Evolutionary conservation across 1,284 basidiomycete species (phyloP), one percentile per base, ranked within the genome.

Genomic region (Amylostereum chailletii): DNA sequence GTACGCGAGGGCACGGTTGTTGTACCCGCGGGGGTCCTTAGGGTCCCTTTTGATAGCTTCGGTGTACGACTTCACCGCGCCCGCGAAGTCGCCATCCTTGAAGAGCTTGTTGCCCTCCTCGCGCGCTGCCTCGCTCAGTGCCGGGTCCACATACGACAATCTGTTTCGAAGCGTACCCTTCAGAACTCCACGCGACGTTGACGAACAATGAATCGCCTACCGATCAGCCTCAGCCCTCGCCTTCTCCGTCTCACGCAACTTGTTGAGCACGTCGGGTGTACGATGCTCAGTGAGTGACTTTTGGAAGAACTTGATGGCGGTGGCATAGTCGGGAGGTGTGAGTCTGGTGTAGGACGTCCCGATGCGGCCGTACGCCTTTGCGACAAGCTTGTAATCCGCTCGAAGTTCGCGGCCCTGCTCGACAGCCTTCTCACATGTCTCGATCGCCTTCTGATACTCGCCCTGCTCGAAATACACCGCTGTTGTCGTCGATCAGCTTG

Each of bases 41-140:
- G 96, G 96, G 60, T 92, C 85, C 48, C 96, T 86, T 73, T 98
- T 98, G 75, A 99, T 96, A 53, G 92, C 87, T 71, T 99, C 96
- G 9, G 88, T 81, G 71, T 99, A 99, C 40, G 80, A 76, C 71
- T 90, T 93, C 55, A 99, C 94, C 1, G 94, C 90, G n/a, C 76
- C 83, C 11, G 83, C 93, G 68, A 92, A 97, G 65, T 94, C 83
- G 30, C 91, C 94, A 2, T 71, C 76, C 74, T 98, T 99, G 83
- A 97, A 99, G 37, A 86, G 76, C 36, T 73, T 69, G 66, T 99
- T 99, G 11, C 96, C 96, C 63, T 94, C 86, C 65, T 96, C 91
- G 44, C 96, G 81, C 9, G 94, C 94, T 47, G 71, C 64, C 41
- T 88, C 88, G 30, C 92, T 88, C 71, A 88, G 81, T 59, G 78